Base-by-base conservation (phyloP, 495 filamentous ascomycete species). In the Lentithecium fluviatile region DNA sequence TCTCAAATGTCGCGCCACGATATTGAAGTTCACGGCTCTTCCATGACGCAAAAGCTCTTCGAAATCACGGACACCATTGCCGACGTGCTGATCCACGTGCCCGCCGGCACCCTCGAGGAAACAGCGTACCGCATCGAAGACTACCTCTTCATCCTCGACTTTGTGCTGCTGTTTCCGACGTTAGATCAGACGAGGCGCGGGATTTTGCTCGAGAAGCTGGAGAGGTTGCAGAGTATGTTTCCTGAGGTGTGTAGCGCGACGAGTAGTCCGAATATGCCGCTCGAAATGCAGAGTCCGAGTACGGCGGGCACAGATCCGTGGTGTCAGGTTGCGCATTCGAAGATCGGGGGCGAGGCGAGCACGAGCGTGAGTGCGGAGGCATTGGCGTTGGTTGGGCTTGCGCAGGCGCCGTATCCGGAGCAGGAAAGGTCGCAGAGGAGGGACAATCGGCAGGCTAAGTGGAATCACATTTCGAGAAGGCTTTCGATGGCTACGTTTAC, bases 11-110 rank as follows among this genome's bases (percentile, higher is more conserved):
- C 82, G 0, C 70, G 79, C 6, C 75, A 77, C 6, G 79, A 78
- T 40, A 80, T 86, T 13, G 78, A 82, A 62, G 78, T 85, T 0
- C 83, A 87, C 56, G 84, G 84, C 0, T 82, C 81, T 51, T 82
- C 82, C 24, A 84, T 87, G 10, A 74, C 80, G 23, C 77, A 82
- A 53, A 85, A 83, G 67, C 69, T 85, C 0, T 81, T 85, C 48
- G 81, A 84, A 54, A 74, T 85, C 50, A 73, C 78, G 1, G 80
- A 79, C 52, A 80, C 82, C 0, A 80, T 84, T 52, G 73, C 79
- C 0, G 80, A 83, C 68, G 80, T 85, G 1, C 70, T 85, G 15
- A 48, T 69, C 46, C 53, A 61, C 45, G 59, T 71, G 4, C 69
- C 69, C 2, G 57, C 63, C 10, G 40, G 54, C n/a, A 63, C 66